Evolutionary conservation across 208 protist genomes (phyloP).

Genomic region (Trypanosomatidae sp.): DNA sequence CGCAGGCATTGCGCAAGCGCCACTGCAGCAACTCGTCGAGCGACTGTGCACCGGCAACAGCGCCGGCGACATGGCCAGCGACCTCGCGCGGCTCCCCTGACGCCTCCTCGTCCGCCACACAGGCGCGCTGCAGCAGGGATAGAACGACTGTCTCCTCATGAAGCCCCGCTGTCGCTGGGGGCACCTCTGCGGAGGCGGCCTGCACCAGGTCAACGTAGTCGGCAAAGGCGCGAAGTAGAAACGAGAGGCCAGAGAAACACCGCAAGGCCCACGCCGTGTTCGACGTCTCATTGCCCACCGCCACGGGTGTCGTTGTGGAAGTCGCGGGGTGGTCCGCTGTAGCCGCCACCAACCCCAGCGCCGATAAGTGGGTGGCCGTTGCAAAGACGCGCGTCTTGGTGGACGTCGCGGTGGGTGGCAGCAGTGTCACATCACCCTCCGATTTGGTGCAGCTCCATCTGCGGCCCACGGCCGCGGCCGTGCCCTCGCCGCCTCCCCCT

Average conservation of each 20-base stretch:
- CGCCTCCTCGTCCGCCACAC: not conserved
- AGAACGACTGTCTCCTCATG: not conserved
- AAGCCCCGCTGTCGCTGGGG: not conserved
- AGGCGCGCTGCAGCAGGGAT: not conserved
- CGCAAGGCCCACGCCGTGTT: conserved; percentile 33
- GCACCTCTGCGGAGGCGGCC: not conserved
- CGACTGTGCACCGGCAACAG: not conserved
- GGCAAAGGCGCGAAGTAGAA: conserved; percentile 14
- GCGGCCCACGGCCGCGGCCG: not conserved
- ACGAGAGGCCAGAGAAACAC: conserved; percentile 22
- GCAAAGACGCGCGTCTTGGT: conserved; percentile 7
- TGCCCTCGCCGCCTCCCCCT: not conserved
- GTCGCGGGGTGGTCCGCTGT: not conserved
- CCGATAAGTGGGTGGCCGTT: conserved; percentile 2
- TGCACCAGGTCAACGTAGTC: conserved; percentile 24
- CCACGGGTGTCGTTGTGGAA: not conserved
- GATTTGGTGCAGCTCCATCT: not conserved
- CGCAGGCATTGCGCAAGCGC: conserved; percentile 5
- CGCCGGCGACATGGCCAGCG: not conserved
- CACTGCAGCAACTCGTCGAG: conserved; percentile 21
- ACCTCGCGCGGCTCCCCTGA: not conserved
- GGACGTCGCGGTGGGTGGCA: not conserved
- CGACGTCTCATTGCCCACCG: not conserved
- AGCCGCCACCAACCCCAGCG: conserved; percentile 8
- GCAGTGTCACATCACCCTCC: not conserved